phyloP scores from a whole-genome alignment of 2,329 filamentous ascomycete species.

The Rhexocercosporidium sp. region DNA sequence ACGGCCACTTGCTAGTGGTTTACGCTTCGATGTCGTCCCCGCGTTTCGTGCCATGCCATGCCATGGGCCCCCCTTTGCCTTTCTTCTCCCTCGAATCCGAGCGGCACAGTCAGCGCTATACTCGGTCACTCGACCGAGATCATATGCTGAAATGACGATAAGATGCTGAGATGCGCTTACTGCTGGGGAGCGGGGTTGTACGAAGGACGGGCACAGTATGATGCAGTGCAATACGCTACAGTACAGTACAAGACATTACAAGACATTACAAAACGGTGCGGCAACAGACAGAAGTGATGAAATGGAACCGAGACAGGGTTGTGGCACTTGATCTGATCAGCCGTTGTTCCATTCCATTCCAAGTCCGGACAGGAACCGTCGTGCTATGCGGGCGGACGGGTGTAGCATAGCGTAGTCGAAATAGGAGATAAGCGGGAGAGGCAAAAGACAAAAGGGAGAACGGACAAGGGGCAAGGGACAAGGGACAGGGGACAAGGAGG shows the following conservation, averaged over 20 bases:
- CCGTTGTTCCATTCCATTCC: no score
- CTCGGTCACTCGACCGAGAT: conserved; percentile 18
- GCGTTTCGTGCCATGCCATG: conserved; percentile 5
- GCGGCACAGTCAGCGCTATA: conserved; percentile 19
- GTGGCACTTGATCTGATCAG: not conserved
- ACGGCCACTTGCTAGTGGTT: not conserved
- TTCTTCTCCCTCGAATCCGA: not conserved
- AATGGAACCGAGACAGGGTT: not conserved
- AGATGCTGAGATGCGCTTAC: not conserved
- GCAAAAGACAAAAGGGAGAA: no score
- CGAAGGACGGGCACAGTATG: conserved; percentile 10
- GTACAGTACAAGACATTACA: not conserved
- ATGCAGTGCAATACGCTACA: not conserved
- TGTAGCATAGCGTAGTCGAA: no score
- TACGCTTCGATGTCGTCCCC: conserved; percentile 1
- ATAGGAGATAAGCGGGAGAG: no score
- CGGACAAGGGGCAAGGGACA: no score
- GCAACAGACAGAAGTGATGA: conserved; percentile 7
- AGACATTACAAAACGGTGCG: not conserved
- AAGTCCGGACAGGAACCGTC: not conserved
- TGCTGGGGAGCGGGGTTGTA: conserved; percentile 2
- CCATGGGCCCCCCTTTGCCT: not conserved
- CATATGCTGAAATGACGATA: not conserved
- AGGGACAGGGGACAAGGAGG: no score
- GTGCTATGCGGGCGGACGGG: no score